A percentile compares a stretch with the other conserved stretches of the same genome.
These are phyloP conservation scores for Lyophyllum decastes DNA, from an alignment of 768 basidiomycete species.

Conservation along the genomic window DNA sequence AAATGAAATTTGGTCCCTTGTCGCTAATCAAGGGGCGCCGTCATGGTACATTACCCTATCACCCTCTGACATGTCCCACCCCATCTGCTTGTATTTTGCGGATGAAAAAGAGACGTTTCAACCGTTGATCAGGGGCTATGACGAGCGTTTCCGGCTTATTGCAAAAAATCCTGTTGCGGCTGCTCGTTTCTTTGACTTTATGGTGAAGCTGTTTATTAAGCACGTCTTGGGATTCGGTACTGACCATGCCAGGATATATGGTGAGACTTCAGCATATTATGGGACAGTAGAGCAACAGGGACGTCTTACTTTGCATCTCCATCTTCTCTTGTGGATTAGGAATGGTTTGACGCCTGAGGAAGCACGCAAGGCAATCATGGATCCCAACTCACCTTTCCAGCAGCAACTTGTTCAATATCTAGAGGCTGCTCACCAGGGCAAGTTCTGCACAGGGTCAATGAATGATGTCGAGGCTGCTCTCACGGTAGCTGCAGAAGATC, in stretches of 20 bases:
- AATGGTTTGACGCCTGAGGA: constrained; percentile 12
- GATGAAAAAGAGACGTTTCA: constrained; percentile 22
- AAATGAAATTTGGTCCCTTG: constrained; percentile 22
- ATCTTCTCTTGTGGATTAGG: constrained; percentile 28
- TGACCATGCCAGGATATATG: constrained; percentile 26
- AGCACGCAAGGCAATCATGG: constrained; percentile 3
- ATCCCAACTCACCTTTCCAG: constrained; percentile 7
- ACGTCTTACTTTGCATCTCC: constrained; percentile 27
- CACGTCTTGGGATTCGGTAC: constrained; percentile 19
- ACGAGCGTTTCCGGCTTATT: not conserved
- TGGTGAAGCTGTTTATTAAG: no score
- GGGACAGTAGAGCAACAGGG: constrained; percentile 34
- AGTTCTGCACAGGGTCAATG: constrained; percentile 1
- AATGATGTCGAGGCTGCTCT: not conserved
- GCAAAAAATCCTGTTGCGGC: constrained; percentile 29
- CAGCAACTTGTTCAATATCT: constrained; percentile 3
- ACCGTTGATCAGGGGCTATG: constrained; percentile 10
- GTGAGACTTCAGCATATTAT: constrained; percentile 28
- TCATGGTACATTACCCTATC: constrained; percentile 38
- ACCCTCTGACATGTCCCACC: no score
- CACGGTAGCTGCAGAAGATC: no score
- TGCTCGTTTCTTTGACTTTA: no score
- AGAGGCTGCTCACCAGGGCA: constrained; percentile 2
- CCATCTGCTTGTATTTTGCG: constrained; percentile 36
- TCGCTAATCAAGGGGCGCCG: constrained; percentile 26